Conservation (phyloP, 2,329 filamentous ascomycete genomes). For the Myriosclerotinia curreyana region DNA sequence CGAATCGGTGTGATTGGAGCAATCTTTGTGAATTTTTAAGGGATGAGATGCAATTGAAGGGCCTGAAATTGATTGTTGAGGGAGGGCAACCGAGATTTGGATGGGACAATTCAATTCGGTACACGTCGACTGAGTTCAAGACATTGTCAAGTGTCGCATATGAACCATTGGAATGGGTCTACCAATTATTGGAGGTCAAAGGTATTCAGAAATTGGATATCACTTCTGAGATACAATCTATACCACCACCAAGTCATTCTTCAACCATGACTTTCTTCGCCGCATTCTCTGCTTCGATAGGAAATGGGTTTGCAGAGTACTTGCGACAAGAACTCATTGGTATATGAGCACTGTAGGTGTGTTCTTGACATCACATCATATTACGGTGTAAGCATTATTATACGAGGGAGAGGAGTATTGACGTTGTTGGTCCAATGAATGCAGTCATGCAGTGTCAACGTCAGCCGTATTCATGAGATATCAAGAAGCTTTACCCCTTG, state of each 20-base stretch:
- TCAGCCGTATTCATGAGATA: not conserved
- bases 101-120: conserved; percentile 50
- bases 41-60: conserved; percentile 42
- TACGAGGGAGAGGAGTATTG: not conserved
- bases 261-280: conserved; percentile 57
- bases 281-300: conserved; percentile 58
- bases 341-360: conserved; percentile 4
- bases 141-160: conserved; percentile 44
- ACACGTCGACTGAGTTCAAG: conserved; percentile 48
- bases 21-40: conserved; percentile 50
- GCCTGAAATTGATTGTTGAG: conserved; percentile 52
- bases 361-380: not conserved
- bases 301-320: conserved; percentile 54
- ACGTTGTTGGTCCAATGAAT: not conserved
- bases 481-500: not conserved
- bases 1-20: conserved; percentile 54
- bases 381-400: conserved; percentile 12
- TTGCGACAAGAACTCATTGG: conserved; percentile 40
- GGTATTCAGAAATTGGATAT: conserved; percentile 52
- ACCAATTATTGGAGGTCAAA: conserved; percentile 51
- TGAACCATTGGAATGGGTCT: conserved; percentile 56
- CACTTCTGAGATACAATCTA: conserved; percentile 50
- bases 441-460: conserved; percentile 8
- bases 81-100: conserved; percentile 49
- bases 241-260: conserved; percentile 47